A percentile compares a stretch with the other conserved stretches of the same genome.
Evolutionary conservation across 1,139 yeast genomes (phyloP).

Genomic region (Candida sp.): DNA sequence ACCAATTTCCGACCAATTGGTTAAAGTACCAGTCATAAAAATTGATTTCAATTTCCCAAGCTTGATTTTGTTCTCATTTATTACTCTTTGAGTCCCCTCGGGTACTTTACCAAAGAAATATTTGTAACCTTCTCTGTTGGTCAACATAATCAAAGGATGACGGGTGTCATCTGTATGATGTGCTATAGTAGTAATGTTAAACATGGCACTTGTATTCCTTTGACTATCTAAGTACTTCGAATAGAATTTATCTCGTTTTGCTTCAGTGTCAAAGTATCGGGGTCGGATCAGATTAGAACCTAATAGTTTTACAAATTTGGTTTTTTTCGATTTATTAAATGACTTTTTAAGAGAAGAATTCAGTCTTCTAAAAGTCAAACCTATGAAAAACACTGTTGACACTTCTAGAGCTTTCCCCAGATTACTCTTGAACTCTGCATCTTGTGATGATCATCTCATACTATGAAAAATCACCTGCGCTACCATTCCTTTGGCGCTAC

Average conservation of each 20-base stretch:
- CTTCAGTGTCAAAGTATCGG: conserved; percentile 6
- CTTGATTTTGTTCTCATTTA: conserved; percentile 52
- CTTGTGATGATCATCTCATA: background rate
- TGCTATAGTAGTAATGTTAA: conserved; percentile 38
- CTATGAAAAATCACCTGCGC: background rate
- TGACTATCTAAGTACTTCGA: conserved; percentile 12
- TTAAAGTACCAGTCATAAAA: conserved; percentile 70
- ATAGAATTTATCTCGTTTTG: conserved; percentile 7
- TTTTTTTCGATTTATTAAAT: background rate
- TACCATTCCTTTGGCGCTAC: background rate
- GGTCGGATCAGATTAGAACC: conserved; percentile 15
- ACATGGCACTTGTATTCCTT: conserved; percentile 23
- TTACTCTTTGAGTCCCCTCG: conserved; percentile 80
- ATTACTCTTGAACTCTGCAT: background rate
- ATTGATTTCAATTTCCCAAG: conserved; percentile 58
- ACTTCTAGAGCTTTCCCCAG: background rate
- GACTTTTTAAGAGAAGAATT: background rate
- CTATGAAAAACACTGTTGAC: background rate
- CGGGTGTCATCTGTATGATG: conserved; percentile 61
- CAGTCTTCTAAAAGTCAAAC: conserved; percentile 1
- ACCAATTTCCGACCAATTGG: conserved; percentile 69
- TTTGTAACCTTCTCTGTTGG: conserved; percentile 49
- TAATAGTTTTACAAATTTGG: background rate
- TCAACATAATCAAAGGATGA: conserved; percentile 57
- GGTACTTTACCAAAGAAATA: conserved; percentile 78